Percentiles rank a stretch among this genome's conserved stretches.
Evolutionary conservation across 257 asterid genomes (phyloP).

Genomic region (Knoxia roxburghii): DNA sequence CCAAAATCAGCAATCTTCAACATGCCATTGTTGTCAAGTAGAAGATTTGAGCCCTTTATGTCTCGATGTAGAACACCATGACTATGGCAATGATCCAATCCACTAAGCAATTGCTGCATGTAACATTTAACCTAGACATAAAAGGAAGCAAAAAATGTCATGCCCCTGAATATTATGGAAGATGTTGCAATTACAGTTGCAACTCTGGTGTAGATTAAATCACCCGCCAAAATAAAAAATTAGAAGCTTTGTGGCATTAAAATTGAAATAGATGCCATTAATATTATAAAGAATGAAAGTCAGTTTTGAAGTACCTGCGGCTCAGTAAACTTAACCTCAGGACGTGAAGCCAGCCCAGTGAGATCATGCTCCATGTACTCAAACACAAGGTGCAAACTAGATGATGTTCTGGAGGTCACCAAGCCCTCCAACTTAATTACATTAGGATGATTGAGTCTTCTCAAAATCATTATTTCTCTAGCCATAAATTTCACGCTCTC

Average conservation of each 20-base stretch:
- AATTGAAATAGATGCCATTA: background rate
- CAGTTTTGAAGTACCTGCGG: slow-evolving; percentile 50
- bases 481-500: slow-evolving; percentile 97
- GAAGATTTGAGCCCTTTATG: slow-evolving; percentile 83
- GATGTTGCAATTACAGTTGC: background rate
- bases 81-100: slow-evolving; percentile 76
- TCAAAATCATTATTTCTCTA: slow-evolving; percentile 77
- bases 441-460: slow-evolving; percentile 90
- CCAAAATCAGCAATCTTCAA: slow-evolving; percentile 96
- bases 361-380: slow-evolving; percentile 97
- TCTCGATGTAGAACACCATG: slow-evolving; percentile 81
- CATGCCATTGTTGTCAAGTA: slow-evolving; percentile 65
- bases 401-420: slow-evolving; percentile 66
- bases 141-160: background rate
- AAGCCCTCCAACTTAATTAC: slow-evolving; percentile 77
- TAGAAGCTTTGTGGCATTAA: background rate
- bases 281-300: background rate
- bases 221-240: background rate
- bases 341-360: slow-evolving; percentile 79
- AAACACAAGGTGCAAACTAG: slow-evolving; percentile 75
- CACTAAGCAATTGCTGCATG: slow-evolving; percentile 83
- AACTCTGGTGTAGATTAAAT: background rate
- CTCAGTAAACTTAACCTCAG: slow-evolving; percentile 71
- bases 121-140: slow-evolving; percentile 67
- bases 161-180: background rate